A percentile compares a stretch with the other conserved stretches of the same genome.
These are phyloP conservation scores for Tirmania nivea DNA, from an alignment of 495 filamentous ascomycete genomes.

Conservation along the genomic window DNA sequence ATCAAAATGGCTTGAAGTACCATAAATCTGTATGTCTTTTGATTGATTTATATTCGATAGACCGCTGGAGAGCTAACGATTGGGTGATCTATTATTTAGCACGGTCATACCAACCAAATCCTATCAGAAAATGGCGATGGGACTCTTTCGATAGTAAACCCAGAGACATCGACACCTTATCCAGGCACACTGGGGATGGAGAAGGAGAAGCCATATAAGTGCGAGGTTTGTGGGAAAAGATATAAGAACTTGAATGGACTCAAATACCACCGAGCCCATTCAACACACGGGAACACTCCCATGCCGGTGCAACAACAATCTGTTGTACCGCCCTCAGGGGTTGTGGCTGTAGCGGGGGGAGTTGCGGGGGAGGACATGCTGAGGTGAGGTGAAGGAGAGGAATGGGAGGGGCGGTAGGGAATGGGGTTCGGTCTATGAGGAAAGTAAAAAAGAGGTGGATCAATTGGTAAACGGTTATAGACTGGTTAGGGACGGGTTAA, in stretches of 20 bases:
- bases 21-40: constrained; percentile 43
- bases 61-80: no score
- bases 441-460: no score
- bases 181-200: constrained; percentile 97
- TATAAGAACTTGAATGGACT: constrained; percentile 98
- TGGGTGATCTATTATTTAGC: constrained; percentile 25
- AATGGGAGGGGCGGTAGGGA: no score
- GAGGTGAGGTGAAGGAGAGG: background rate
- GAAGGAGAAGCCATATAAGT: constrained; percentile 97
- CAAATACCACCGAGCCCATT: constrained; percentile 39
- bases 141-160: constrained; percentile 95
- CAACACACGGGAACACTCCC: constrained; percentile 6
- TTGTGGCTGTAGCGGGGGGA: constrained; percentile 18
- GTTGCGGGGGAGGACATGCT: constrained; percentile 10
- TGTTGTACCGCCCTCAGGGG: constrained; percentile 8
- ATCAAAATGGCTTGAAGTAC: constrained; percentile 94
- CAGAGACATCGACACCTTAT: constrained; percentile 78
- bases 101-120: constrained; percentile 90
- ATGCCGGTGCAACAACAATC: background rate
- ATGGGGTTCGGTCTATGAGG: no score
- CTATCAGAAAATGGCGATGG: constrained; percentile 89
- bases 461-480: no score
- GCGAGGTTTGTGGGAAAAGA: constrained; percentile 86
- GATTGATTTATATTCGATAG: background rate
- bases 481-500: no score